Base-by-base conservation (phyloP, 371 early-diverging fungal genomes). In the Mortierella sp. region DNA sequence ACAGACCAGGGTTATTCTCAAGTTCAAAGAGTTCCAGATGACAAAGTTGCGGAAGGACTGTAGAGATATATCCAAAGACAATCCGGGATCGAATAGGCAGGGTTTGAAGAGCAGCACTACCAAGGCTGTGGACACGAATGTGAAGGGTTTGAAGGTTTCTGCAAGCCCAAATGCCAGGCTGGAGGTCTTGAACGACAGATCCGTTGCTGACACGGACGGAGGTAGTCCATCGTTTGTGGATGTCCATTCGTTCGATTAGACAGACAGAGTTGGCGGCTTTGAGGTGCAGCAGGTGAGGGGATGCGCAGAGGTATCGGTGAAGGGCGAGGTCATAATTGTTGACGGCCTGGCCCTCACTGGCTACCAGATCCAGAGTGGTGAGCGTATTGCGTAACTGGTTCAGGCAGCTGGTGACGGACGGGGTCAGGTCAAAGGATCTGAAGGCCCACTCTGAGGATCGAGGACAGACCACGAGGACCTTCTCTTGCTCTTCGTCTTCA, bases 261-360 rank as follows among this genome's bases (percentile, higher is more conserved):
- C 32, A 60, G 60, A 60, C 14, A 29, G 60, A 60, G 12, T 60
- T 27, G 29, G 29, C 12, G 4, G 60, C 60, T 11, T 29, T 60
- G 29, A 60, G 60, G 60, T 60, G 60, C 60, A 60, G 60, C 29
- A 60, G 32, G 60, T 60, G 60, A 60, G 60, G 60, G 14, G 60
- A 60, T 4, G 29, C 60, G 5, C 60, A 60, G 29, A 60, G 60
- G 14, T 29, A 60, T 29, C 29, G 60, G 14, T 29, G 60, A 14
- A 60, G 60, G 14, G 60, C 60, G 29, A 60, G 60, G n/a, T 12
- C 32, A 29, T 60, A 29, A n/a, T 60, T n/a, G 32, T 60, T 29
- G 60, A 14, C 10, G 14, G 14, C 4, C 29, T 60, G 60, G 12
- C 60, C 60, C 14, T 60, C 60, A n/a, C 60, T 60, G 4, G 32